Evolutionary conservation across 345 rosid genomes (phyloP), one percentile per base, ranked within the genome.

Genomic region (Pseudoturritis turrita): DNA sequence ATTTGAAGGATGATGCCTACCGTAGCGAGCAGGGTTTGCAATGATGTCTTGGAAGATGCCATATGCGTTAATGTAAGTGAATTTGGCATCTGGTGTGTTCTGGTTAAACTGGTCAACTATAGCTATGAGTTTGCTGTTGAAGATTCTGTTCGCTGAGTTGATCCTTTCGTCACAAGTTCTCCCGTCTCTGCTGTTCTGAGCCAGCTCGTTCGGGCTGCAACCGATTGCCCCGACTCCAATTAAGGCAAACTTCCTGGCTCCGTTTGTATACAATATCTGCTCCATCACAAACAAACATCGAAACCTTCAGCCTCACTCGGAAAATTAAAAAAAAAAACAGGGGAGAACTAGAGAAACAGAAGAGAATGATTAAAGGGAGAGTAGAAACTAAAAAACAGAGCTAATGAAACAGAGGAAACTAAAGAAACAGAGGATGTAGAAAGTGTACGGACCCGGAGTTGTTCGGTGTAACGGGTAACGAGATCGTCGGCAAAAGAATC

Each of bases 191-290:
- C 96, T 87, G 40, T 80, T 87, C 62, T 83, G 91, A 64, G 96
- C 90, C 75, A 95, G 41, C 63, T 87, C 80, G 72, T 81, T 91
- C 7, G 98, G 99, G 76, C 88, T 89, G 83, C 99, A 95, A 4
- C 99, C 99, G 2, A 91, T 81, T 19, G 83, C 89, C 0, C 99
- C 99, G 2, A 89, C 73, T 19, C 99, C 98, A 3, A 86, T 70
- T 67, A 95, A 61, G 31, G 51, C 99, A 57, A 95, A 85, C 74
- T 88, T 95, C 68, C 99, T 87, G 2, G 96, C 98, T 40, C 99
- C 98, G 26, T 89, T 72, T 58, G 78, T 55, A 80, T 95, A 88
- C 84, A 95, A 46, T 22, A 10, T 47, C 99, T 94, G 62, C 35
- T 65, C 51, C 53, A 58, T 57, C 12, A 53, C 35, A 53, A 31